A percentile compares a stretch with the other conserved stretches of the same genome.
These are phyloP conservation scores for Puccinia coronata DNA, from an alignment of 1,284 basidiomycete species.

Conservation along the genomic window DNA sequence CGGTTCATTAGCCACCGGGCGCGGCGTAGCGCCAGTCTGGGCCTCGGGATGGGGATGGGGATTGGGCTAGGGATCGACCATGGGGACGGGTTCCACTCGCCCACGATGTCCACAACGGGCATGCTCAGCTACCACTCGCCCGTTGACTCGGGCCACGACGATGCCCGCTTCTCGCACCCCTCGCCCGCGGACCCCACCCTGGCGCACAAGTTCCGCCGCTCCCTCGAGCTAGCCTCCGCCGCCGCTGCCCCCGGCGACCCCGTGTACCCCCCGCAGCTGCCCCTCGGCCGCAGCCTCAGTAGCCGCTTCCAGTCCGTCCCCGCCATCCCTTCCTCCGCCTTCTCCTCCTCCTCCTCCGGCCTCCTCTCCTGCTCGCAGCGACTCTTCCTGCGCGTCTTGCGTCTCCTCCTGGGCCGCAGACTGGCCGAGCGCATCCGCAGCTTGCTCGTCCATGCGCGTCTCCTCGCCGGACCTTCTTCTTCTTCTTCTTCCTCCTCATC, in stretches of 20 bases:
- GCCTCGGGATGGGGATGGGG: too few relatives aligned
- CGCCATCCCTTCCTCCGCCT: too few relatives aligned
- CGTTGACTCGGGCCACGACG: constrained; percentile 36
- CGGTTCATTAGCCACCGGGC: constrained; percentile 13
- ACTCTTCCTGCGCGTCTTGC: too few relatives aligned
- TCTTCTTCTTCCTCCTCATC: too few relatives aligned
- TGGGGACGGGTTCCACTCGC: constrained; percentile 10
- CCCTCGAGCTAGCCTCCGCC: background rate
- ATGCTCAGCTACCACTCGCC: constrained; percentile 38
- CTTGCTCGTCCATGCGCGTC: too few relatives aligned
- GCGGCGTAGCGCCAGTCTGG: constrained; percentile 21
- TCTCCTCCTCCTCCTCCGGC: too few relatives aligned
- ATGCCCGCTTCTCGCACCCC: constrained; percentile 31
- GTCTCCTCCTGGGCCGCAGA: too few relatives aligned
- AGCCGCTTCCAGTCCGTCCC: constrained; percentile 10
- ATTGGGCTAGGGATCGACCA: background rate
- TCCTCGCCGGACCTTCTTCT: too few relatives aligned
- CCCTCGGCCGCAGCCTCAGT: constrained; percentile 7
- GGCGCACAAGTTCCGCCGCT: background rate
- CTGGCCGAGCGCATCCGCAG: too few relatives aligned
- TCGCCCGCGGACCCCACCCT: background rate
- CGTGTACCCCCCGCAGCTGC: background rate
- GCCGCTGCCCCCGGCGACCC: too few relatives aligned
- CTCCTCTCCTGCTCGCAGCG: too few relatives aligned
- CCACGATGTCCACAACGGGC: too few relatives aligned